Conservation (phyloP, 768 basidiomycete species). For the Cystofilobasidium bisporidii region DNA sequence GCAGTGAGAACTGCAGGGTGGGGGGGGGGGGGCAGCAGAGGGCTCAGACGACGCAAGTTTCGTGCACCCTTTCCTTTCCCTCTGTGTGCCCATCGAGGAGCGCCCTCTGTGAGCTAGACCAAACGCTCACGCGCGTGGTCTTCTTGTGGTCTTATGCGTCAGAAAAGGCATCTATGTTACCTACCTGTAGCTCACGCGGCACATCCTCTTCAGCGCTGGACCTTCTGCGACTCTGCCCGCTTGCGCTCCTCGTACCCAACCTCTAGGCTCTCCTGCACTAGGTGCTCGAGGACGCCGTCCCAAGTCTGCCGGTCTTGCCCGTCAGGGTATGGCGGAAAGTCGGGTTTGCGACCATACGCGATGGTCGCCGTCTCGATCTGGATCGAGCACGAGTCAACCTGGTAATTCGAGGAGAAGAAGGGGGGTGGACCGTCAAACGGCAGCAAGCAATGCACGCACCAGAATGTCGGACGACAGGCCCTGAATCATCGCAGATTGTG, state of each 20-base stretch:
- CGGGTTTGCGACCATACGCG: neutral
- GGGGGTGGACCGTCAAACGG: neutral
- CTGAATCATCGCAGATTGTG: too few species aligned
- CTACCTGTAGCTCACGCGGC: too few species aligned
- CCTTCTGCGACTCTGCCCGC: neutral
- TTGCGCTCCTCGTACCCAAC: slow-evolving; percentile 24
- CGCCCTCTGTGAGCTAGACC: too few species aligned
- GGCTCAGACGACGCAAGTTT: too few species aligned
- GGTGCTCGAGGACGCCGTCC: neutral
- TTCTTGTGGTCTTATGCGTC: too few species aligned
- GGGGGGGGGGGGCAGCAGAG: too few species aligned
- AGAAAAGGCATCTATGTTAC: too few species aligned
- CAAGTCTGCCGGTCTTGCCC: slow-evolving; percentile 15
- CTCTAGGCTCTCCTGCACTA: slow-evolving; percentile 15
- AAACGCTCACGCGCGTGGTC: too few species aligned
- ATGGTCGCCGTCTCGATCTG: slow-evolving; percentile 26
- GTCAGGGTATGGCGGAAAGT: slow-evolving; percentile 12
- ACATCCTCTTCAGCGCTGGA: slow-evolving; percentile 18
- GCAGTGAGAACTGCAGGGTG: too few species aligned
- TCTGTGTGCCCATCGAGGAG: too few species aligned
- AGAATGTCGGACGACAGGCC: slow-evolving; percentile 24
- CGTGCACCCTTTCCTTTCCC: too few species aligned
- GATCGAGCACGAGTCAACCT: too few species aligned
- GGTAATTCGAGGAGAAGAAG: neutral
- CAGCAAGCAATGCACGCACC: neutral